Base-by-base conservation (phyloP, 106 monocot genomes). In the Acorus calamus region DNA sequence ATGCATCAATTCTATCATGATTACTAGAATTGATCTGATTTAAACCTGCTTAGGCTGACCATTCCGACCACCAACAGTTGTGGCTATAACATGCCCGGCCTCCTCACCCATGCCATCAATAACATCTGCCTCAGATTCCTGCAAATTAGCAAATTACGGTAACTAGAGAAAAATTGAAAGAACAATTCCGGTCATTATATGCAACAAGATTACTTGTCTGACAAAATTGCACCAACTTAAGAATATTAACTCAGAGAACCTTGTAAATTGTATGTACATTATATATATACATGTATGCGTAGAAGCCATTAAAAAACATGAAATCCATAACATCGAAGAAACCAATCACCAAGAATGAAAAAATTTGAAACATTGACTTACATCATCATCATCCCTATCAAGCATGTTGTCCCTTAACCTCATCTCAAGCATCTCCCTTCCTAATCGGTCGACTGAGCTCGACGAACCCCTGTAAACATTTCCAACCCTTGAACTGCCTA, bases 381-480 rank as follows among this genome's bases (percentile, higher is more conserved):
- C 77, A 55, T 47, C 60, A 46, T 70, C 70, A 51, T 71, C 70
- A 56, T 62, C 65, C 14, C 52, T 10, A 3, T 70, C 66, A 14
- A 54, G 11, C 11, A 14, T 61, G 42, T 50, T 77, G 48, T 77
- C 77, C 52, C 64, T 52, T 56, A 77, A 65, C 44, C 61, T 77
- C 77, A 77, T 71, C 47, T 62, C 71, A 47, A 60, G 12, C 60
- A 77, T 77, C 53, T 71, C 71, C 49, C 60, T 77, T 61, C 71
- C 71, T 61, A 71, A 71, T 47, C 48, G 50, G 54, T 77, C 77
- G 56, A 71, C 66, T 55, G 77, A 71, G 47, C 66, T 77, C 12
- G 77, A 71, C 50, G 77, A 66, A 2, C 61, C 66, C 45, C 61
- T 70, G 46, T 70, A 46, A 60, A 2, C 43, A 28, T 47, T 71